These are phyloP conservation scores for Verruconis gallopava DNA, from an alignment of 2,329 filamentous ascomycete genomes.

Conservation along the genomic window DNA sequence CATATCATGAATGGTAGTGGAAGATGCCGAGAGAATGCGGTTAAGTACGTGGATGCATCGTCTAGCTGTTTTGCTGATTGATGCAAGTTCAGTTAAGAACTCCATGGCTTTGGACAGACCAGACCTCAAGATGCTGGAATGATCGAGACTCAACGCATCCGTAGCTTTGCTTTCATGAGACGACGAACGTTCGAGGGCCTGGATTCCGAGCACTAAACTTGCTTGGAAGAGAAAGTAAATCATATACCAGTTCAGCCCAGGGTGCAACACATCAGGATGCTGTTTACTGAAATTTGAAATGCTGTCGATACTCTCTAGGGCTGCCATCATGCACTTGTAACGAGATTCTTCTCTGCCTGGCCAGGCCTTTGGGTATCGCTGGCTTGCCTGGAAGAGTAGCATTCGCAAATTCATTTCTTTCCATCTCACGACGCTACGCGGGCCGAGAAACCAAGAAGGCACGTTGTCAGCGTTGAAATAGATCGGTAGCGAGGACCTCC, in stretches of 20 bases:
- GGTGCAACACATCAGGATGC: slow-evolving; percentile 8
- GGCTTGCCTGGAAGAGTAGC: slow-evolving; percentile 12
- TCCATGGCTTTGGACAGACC: slow-evolving; percentile 5
- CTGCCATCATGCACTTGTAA: slow-evolving; percentile 11
- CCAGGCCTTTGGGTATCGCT: slow-evolving; percentile 11
- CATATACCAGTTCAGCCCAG: slow-evolving; percentile 14
- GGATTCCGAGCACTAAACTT: slow-evolving; percentile 6
- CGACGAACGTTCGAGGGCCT: no score
- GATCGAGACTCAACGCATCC: no score
- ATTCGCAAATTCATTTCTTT: slow-evolving; percentile 15
- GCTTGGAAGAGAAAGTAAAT: slow-evolving; percentile 15
- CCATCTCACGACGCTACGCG: slow-evolving; percentile 14
- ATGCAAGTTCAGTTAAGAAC: slow-evolving; percentile 2
- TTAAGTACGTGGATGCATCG: slow-evolving; percentile 6
- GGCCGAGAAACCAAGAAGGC: slow-evolving; percentile 14
- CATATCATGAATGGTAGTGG: neutral
- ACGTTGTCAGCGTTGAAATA: slow-evolving; percentile 13
- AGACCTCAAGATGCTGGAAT: slow-evolving; percentile 4
- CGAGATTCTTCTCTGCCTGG: slow-evolving; percentile 13
- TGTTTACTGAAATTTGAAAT: slow-evolving; percentile 13
- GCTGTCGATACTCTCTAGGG: slow-evolving; percentile 10
- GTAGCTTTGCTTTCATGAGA: no score
- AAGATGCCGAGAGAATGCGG: slow-evolving; percentile 3
- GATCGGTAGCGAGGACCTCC: slow-evolving; percentile 12
- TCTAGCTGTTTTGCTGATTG: slow-evolving; percentile 4